Evolutionary conservation across 768 basidiomycete genomes (phyloP).

Genomic region (Macrocybe gigantea): DNA sequence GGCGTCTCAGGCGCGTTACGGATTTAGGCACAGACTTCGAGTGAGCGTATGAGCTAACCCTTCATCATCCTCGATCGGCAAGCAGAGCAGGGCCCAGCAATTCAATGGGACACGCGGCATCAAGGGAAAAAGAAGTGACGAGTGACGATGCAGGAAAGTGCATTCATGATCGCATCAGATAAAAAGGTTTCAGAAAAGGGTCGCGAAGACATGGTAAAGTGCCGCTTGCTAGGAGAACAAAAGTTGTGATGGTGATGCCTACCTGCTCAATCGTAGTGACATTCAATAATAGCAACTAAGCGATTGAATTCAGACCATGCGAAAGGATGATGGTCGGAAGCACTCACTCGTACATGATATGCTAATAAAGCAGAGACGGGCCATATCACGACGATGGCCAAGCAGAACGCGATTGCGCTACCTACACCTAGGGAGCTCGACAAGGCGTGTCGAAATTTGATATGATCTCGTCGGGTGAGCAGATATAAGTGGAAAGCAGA

Average conservation of each 20-base stretch:
- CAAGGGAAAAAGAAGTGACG: too few relatives aligned
- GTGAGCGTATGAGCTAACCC: too few relatives aligned
- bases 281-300: conserved; percentile 74
- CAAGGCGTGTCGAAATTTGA: conserved; percentile 41
- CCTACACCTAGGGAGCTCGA: conserved; percentile 47
- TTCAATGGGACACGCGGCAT: too few relatives aligned
- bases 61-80: too few relatives aligned
- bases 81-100: too few relatives aligned
- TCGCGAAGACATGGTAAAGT: not conserved
- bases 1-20: too few relatives aligned
- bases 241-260: conserved; percentile 17
- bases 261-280: conserved; percentile 97
- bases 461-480: conserved; percentile 44
- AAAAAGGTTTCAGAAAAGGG: not conserved
- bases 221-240: conserved; percentile 4
- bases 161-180: too few relatives aligned
- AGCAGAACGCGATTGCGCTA: conserved; percentile 73
- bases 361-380: conserved; percentile 72
- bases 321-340: too few relatives aligned
- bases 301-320: not conserved
- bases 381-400: conserved; percentile 73
- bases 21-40: too few relatives aligned
- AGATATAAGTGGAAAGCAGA: conserved; percentile 78
- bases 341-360: conserved; percentile 83
- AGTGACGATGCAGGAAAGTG: too few relatives aligned